Evolutionary conservation across 2,329 filamentous ascomycete genomes (phyloP), one percentile per base, ranked within the genome.

Genomic region (Penicillium sp.): DNA sequence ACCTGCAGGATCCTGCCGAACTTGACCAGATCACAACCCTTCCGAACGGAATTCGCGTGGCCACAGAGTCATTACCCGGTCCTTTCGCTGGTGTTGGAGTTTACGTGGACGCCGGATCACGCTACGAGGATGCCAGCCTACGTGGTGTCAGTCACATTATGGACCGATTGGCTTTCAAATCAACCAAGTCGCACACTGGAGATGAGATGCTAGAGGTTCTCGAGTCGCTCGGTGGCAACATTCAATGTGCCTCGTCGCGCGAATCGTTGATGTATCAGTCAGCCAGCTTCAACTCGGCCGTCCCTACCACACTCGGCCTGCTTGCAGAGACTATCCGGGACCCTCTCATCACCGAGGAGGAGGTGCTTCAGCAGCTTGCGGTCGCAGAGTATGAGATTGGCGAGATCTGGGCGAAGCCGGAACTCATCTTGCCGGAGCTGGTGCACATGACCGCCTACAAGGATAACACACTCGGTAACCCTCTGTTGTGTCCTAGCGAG

Each of bases 261-360:
- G 94, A 99, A 75, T 90, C 90, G 51, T 84, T 99, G 76, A 99
- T 99, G 94, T 99, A 99, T 78, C 94, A 99, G 74, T 90, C 91
- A 1, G 94, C 94, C 24, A 96, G 92, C 28, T 99, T 99, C 83
- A 99, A 99, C 78, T 87, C 87, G 24, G 87, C 90, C 16, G 91
- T 99, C 8, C 86, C 89, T 6, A 85, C 85, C 8, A 90, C 93
- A 12, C 84, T 95, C 23, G 90, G 81, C 28, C 76, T 99, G 16
- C 83, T 99, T 38, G 93, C 94, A 53, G 94, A 99, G 72, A 97
- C 94, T 29, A 95, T 99, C 57, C 87, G 90, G 53, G 84, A 95
- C 61, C 90, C 94, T 6, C 73, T 81, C 50, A 87, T 97, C 61
- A 95, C 90, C 8, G 88, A 95, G 24, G 85, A 89, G 18, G 94